Base-by-base conservation (phyloP, 2,329 filamentous ascomycete genomes). In the Aspergillus glaucus region DNA sequence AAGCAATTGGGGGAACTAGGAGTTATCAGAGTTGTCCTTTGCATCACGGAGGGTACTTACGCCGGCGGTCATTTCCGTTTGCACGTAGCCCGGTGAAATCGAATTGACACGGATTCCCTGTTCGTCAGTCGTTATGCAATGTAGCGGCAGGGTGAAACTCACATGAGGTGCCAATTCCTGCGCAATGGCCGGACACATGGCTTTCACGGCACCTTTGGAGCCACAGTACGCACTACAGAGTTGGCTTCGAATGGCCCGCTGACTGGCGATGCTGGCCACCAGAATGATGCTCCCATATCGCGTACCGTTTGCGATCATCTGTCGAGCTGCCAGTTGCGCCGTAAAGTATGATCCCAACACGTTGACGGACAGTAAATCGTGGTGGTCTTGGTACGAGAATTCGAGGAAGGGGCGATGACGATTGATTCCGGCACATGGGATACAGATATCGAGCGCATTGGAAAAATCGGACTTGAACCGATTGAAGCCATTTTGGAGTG, bases 231-330 rank as follows among this genome's bases (percentile, higher is more conserved):
- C 72, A 37, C 70, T 74, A 43, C 70, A 75, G 30, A 69, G 60
- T 56, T 79, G 75, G 12, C 71, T 73, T 7, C 73, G 67, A 15
- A 79, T 73, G 0, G 76, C 76, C 54, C 78, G 75, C 47, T 76
- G 67, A 24, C 73, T 74, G 0, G 77, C 76, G 56, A 80, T 79
- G 46, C 75, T 78, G 0, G 77, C 77, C 0, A 80, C 74, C 3
- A 80, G 60, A 9, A 80, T 67, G 46, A 80, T 79, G 49, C 76
- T 78, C 0, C 77, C 77, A 46, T 70, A 69, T 47, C 70, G 72
- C 0, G 76, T 78, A 2, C 70, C 70, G 53, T 75, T 79, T 1
- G 67, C 64, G 28, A 79, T 75, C 72, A 80, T 79, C 24, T 73
- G 70, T 49, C 72, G 69, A 0, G 75, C 76, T 2, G 74, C 76